Percentiles rank a stretch among this genome's conserved stretches.
Evolutionary conservation across 805 yeast genomes (phyloP).

Genomic region (Metschnikowia lunata): DNA sequence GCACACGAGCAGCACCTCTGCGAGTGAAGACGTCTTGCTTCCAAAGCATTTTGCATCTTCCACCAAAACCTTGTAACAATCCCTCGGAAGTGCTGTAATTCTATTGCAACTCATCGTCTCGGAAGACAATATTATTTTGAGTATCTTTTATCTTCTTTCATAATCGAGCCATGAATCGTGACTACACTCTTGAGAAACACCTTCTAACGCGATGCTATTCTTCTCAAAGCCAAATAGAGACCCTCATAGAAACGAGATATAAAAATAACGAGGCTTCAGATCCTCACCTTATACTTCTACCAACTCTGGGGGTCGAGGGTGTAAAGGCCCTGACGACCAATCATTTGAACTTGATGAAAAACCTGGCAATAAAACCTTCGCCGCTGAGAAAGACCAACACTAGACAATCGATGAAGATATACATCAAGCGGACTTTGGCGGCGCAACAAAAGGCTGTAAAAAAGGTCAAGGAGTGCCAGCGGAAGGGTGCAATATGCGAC

Average conservation of each 20-base stretch:
- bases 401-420: slow-evolving; percentile 40
- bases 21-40: no score
- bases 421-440: slow-evolving; percentile 33
- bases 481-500: slow-evolving; percentile 18
- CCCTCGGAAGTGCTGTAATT: no score
- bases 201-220: slow-evolving; percentile 43
- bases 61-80: no score
- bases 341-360: slow-evolving; percentile 3
- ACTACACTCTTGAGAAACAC: slow-evolving; percentile 42
- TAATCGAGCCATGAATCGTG: slow-evolving; percentile 32
- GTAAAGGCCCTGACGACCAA: slow-evolving; percentile 13
- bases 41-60: no score
- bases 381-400: slow-evolving; percentile 24
- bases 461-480: slow-evolving; percentile 31
- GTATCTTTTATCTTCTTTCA: neutral
- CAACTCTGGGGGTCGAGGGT: slow-evolving; percentile 15
- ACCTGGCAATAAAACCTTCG: slow-evolving; percentile 8
- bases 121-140: no score
- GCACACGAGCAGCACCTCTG: no score
- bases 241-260: slow-evolving; percentile 43
- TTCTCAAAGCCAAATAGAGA: slow-evolving; percentile 32
- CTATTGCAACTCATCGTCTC: no score
- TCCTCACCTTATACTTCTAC: slow-evolving; percentile 37
- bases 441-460: slow-evolving; percentile 38
- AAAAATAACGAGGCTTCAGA: slow-evolving; percentile 25